phyloP scores from a whole-genome alignment of 805 yeast species.

The Nakazawaea molendinolei region DNA sequence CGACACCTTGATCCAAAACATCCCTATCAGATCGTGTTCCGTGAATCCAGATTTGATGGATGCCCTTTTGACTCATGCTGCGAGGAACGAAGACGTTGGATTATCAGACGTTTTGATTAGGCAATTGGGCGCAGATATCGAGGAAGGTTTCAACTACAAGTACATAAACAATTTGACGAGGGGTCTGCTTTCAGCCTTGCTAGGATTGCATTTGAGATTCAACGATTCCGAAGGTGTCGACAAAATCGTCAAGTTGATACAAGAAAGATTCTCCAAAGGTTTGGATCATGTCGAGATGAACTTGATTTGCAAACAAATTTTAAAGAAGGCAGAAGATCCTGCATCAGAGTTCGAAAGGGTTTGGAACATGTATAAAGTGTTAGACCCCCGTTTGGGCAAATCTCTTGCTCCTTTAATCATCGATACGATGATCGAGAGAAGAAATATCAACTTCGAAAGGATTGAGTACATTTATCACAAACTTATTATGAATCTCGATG shows the following conservation, averaged over 20 bases:
- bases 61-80: conserved; percentile 23
- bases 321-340: conserved; percentile 9
- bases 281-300: conserved; percentile 24
- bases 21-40: conserved; percentile 28
- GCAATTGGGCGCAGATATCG: conserved; percentile 12
- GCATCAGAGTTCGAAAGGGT: conserved; percentile 15
- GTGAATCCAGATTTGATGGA: conserved; percentile 27
- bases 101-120: conserved; percentile 19
- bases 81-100: conserved; percentile 19
- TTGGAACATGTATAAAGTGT: conserved; percentile 22
- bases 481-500: conserved; percentile 11
- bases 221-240: conserved; percentile 22
- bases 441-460: conserved; percentile 18
- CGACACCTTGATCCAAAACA: conserved; percentile 18
- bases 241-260: conserved; percentile 22
- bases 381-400: conserved; percentile 17
- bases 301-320: conserved; percentile 21
- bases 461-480: conserved; percentile 18
- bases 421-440: conserved; percentile 21
- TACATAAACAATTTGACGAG: conserved; percentile 19
- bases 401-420: conserved; percentile 22
- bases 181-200: conserved; percentile 24
- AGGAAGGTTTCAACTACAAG: not conserved
- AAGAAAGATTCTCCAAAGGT: conserved; percentile 17
- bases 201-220: conserved; percentile 20